Evolutionary conservation across 2,329 filamentous ascomycete genomes (phyloP).

Genomic region (Hymenoscyphus fructigenus): DNA sequence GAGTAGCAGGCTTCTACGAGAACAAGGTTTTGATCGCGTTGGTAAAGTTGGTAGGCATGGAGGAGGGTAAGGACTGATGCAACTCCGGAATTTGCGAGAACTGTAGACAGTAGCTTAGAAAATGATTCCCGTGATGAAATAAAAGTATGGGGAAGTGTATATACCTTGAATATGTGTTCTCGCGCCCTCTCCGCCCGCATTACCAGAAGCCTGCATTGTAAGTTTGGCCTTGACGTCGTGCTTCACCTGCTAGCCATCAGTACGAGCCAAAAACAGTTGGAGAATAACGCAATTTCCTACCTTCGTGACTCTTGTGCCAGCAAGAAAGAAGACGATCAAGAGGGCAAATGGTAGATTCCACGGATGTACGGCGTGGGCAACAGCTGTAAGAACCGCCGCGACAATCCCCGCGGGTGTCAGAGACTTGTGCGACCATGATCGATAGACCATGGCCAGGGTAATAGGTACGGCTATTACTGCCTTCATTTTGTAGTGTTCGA

Average conservation of each 20-base stretch:
- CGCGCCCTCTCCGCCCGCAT: slow-evolving; percentile 74
- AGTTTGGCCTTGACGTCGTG: slow-evolving; percentile 79
- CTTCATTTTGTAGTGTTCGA: slow-evolving; percentile 48
- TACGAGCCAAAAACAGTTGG: slow-evolving; percentile 1
- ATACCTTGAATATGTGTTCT: slow-evolving; percentile 78
- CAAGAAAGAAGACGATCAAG: slow-evolving; percentile 80
- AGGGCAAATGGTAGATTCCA: slow-evolving; percentile 90
- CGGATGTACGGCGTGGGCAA: slow-evolving; percentile 84
- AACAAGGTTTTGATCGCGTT: slow-evolving; percentile 40
- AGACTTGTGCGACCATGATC: slow-evolving; percentile 70
- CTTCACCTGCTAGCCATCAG: slow-evolving; percentile 63
- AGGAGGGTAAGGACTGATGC: slow-evolving; percentile 65
- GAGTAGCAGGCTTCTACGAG: slow-evolving; percentile 47
- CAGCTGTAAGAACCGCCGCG: slow-evolving; percentile 70
- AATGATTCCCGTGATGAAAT: neutral
- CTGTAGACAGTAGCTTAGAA: slow-evolving; percentile 38
- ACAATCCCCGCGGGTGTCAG: slow-evolving; percentile 76
- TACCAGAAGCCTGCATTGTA: slow-evolving; percentile 74
- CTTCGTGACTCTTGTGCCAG: slow-evolving; percentile 81
- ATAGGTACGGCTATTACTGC: slow-evolving; percentile 56
- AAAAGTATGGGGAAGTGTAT: slow-evolving; percentile 9
- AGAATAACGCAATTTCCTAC: slow-evolving; percentile 43
- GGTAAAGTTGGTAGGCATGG: slow-evolving; percentile 58
- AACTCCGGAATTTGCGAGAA: slow-evolving; percentile 82
- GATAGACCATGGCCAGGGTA: slow-evolving; percentile 60